phyloP scores from a whole-genome alignment of 495 filamentous ascomycete genomes.

The Umbilicaria muhlenbergii region DNA sequence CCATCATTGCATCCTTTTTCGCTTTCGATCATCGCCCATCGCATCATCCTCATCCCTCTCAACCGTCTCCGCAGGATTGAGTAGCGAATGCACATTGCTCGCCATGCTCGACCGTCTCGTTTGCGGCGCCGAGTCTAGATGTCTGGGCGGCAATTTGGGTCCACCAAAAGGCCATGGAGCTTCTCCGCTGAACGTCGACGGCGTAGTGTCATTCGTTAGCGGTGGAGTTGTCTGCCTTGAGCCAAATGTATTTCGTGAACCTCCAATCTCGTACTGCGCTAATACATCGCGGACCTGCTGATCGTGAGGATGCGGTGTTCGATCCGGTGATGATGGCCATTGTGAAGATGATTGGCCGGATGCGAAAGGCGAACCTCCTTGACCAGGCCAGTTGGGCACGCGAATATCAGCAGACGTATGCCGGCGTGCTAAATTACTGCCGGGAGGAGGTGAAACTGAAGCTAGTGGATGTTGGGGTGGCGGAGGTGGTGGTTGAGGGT shows the following conservation, averaged over 20 bases:
- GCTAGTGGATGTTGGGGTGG: slow-evolving; percentile 57
- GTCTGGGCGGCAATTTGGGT: slow-evolving; percentile 26
- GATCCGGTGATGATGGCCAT: slow-evolving; percentile 78
- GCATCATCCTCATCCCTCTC: slow-evolving; percentile 55
- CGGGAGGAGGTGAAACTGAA: slow-evolving; percentile 53
- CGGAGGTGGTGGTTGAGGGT: slow-evolving; percentile 47
- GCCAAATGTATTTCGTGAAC: slow-evolving; percentile 35
- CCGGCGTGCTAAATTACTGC: slow-evolving; percentile 56
- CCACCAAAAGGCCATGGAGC: slow-evolving; percentile 41
- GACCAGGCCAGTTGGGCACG: slow-evolving; percentile 66
- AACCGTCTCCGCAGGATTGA: slow-evolving; percentile 76
- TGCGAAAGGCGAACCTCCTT: slow-evolving; percentile 45
- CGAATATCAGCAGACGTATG: slow-evolving; percentile 96
- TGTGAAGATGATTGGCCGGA: slow-evolving; percentile 55
- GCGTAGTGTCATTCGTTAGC: slow-evolving; percentile 31
- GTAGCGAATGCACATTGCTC: slow-evolving; percentile 56
- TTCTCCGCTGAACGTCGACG: slow-evolving; percentile 31
- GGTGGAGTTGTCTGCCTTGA: slow-evolving; percentile 67
- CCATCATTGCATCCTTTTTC: slow-evolving; percentile 52
- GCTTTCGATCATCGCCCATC: slow-evolving; percentile 53
- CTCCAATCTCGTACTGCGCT: slow-evolving; percentile 65
- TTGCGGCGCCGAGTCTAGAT: slow-evolving; percentile 35
- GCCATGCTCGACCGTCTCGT: slow-evolving; percentile 61
- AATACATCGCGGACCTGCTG: slow-evolving; percentile 71
- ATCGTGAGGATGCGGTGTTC: slow-evolving; percentile 48